A percentile compares a stretch with the other conserved stretches of the same genome.
Conservation (phyloP, 1,284 basidiomycete genomes). For the Caloboletus firmus region DNA sequence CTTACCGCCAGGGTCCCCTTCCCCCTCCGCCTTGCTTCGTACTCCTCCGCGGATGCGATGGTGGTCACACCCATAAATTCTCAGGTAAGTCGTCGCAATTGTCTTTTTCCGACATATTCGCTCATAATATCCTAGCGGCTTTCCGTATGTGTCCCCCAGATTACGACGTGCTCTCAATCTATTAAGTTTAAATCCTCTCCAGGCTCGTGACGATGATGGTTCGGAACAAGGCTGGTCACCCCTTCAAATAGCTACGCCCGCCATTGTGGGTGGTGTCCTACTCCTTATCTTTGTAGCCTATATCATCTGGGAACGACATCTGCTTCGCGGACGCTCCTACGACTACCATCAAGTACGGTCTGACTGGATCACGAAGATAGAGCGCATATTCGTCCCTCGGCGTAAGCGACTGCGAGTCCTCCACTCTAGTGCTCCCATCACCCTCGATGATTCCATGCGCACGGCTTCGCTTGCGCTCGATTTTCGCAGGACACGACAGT, state of each 20-base stretch:
- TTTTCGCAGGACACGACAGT: slow-evolving; percentile 6
- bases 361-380: slow-evolving; percentile 16
- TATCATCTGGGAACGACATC: slow-evolving; percentile 24
- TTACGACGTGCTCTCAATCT: background rate
- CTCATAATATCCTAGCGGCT: slow-evolving; percentile 17
- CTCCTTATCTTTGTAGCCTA: slow-evolving; percentile 25
- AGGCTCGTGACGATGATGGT: slow-evolving; percentile 15
- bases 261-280: slow-evolving; percentile 30
- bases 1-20: background rate
- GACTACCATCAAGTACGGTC: slow-evolving; percentile 15
- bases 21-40: background rate
- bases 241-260: slow-evolving; percentile 38
- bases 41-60: slow-evolving; percentile 21
- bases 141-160: slow-evolving; percentile 17
- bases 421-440: slow-evolving; percentile 15
- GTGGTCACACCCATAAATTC: slow-evolving; percentile 8
- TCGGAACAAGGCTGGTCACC: slow-evolving; percentile 25
- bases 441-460: slow-evolving; percentile 27
- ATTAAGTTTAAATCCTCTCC: background rate
- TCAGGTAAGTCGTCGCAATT: slow-evolving; percentile 11
- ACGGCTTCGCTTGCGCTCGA: slow-evolving; percentile 1
- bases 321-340: background rate
- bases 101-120: background rate
- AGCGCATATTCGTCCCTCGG: slow-evolving; percentile 16
- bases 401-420: slow-evolving; percentile 14